Percentiles rank a stretch among this genome's conserved stretches.
Evolutionary conservation across 257 asterid genomes (phyloP).

Genomic region (Perilla frutescens): DNA sequence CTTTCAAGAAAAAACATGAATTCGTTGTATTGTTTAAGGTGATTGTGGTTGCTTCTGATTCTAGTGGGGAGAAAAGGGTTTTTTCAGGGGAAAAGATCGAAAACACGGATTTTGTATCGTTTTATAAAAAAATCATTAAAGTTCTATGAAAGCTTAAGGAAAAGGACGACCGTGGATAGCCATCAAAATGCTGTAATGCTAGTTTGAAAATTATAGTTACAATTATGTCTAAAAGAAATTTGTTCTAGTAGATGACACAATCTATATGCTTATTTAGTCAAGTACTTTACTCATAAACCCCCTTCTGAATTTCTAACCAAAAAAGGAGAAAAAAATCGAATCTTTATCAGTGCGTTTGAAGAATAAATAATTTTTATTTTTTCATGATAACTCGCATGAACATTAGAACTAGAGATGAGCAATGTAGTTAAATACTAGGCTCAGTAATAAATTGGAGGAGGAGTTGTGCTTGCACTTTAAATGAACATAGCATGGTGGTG

Average conservation of each 20-base stretch:
- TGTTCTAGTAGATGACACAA: not conserved
- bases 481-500: not conserved
- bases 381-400: not conserved
- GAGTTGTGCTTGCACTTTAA: not conserved
- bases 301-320: not conserved
- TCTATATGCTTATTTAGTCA: slow-evolving; percentile 10
- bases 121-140: not conserved
- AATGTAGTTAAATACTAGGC: not conserved
- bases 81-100: not conserved
- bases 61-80: slow-evolving; percentile 8
- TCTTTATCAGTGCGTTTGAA: not conserved
- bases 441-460: not conserved
- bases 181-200: not conserved
- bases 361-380: not conserved
- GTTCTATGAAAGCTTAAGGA: not conserved
- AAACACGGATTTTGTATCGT: not conserved
- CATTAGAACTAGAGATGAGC: not conserved
- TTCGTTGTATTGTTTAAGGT: not conserved
- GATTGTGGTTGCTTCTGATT: not conserved
- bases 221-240: not conserved
- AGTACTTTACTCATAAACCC: not conserved
- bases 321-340: no score
- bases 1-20: not conserved
- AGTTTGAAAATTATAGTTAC: not conserved
- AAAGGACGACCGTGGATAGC: not conserved